Percentiles rank a stretch among this genome's conserved stretches.
These are phyloP conservation scores for Flammula alnicola DNA, from an alignment of 1,284 basidiomycete genomes.

Conservation along the genomic window DNA sequence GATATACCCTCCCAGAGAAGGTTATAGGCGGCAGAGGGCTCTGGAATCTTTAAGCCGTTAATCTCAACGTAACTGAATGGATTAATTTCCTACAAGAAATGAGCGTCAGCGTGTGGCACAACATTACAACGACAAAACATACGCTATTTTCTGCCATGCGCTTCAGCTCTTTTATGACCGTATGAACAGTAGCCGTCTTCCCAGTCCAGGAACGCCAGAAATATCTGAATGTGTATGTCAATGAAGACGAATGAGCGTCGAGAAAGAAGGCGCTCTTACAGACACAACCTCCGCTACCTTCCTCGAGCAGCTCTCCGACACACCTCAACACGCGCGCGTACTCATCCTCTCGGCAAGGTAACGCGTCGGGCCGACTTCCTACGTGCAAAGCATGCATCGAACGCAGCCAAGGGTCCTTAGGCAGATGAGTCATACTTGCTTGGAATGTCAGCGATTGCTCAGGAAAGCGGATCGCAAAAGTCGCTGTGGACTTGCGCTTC, in stretches of 20 bases:
- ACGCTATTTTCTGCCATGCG: constrained; percentile 84
- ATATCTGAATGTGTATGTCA: no score
- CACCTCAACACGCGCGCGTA: constrained; percentile 79
- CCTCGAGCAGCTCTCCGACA: constrained; percentile 88
- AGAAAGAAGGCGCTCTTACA: constrained; percentile 62
- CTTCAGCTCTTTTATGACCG: constrained; percentile 87
- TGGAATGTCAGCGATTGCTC: constrained; percentile 24
- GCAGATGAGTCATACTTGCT: constrained; percentile 29
- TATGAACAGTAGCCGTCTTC: constrained; percentile 97
- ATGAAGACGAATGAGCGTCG: no score
- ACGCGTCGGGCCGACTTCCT: constrained; percentile 86
- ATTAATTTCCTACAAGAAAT: constrained; percentile 72
- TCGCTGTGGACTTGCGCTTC: constrained; percentile 22
- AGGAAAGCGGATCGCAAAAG: constrained; percentile 21
- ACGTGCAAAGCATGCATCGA: constrained; percentile 93
- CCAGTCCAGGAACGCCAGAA: constrained; percentile 96
- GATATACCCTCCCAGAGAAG: constrained; percentile 90
- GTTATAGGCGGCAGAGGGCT: constrained; percentile 86
- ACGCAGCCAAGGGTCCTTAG: constrained; percentile 79
- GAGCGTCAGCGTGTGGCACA: neutral
- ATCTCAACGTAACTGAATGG: constrained; percentile 98
- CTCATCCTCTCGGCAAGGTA: constrained; percentile 92
- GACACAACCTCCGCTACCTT: constrained; percentile 93
- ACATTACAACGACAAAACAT: constrained; percentile 26
- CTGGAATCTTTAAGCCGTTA: constrained; percentile 92